Evolutionary conservation across 345 rosid genomes (phyloP).

Genomic region (Lumnitzera racemosa): DNA sequence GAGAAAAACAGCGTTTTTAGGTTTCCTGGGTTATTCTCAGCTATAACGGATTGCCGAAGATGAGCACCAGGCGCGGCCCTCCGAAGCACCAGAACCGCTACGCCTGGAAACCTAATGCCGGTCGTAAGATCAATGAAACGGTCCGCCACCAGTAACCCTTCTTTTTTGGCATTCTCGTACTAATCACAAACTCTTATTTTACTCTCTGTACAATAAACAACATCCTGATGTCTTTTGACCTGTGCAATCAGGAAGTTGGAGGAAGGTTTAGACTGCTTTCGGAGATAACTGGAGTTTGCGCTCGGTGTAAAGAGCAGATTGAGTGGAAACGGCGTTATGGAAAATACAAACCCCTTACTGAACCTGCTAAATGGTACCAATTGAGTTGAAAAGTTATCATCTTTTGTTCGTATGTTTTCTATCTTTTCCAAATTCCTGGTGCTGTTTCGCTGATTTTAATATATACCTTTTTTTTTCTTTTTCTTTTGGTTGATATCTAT

Average conservation of each 20-base stretch:
- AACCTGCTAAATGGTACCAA: slow-evolving; percentile 78
- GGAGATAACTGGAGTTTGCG: slow-evolving; percentile 85
- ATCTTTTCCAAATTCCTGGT: not conserved
- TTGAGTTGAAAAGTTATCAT: not conserved
- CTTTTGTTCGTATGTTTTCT: not conserved
- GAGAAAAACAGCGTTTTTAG: too few species aligned
- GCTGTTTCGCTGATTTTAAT: not conserved
- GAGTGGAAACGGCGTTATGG: slow-evolving; percentile 96
- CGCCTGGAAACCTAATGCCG: slow-evolving; percentile 94
- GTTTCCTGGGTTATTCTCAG: too few species aligned
- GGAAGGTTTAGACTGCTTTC: slow-evolving; percentile 57
- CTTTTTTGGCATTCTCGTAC: not conserved
- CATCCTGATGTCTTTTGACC: not conserved
- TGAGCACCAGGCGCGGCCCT: slow-evolving; percentile 62
- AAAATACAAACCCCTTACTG: slow-evolving; percentile 68
- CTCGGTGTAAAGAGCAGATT: slow-evolving; percentile 80
- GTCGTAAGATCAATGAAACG: slow-evolving; percentile 78
- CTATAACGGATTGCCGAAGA: slow-evolving; percentile 8
- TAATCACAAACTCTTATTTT: not conserved
- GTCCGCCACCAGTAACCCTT: slow-evolving; percentile 15
- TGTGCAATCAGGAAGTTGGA: slow-evolving; percentile 50
- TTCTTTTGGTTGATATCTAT: not conserved
- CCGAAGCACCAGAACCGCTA: slow-evolving; percentile 79
- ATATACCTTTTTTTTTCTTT: too few species aligned
- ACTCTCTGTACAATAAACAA: not conserved